Evolutionary conservation across 331 rosid species (phyloP), one percentile per base, ranked within the genome.

Genomic region (Erythrophleum ivorense): DNA sequence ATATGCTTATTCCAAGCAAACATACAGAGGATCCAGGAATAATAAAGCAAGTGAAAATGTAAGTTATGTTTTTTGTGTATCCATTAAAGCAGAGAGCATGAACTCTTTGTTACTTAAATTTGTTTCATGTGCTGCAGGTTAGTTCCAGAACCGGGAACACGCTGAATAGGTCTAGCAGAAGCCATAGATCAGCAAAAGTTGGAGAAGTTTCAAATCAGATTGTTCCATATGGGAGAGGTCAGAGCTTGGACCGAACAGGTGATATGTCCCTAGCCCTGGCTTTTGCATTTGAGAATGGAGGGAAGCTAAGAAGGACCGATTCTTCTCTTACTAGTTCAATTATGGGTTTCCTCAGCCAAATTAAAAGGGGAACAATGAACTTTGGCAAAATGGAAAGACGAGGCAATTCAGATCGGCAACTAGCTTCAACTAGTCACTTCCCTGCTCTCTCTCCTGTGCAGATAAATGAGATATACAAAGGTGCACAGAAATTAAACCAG

Each of bases 401-500:
- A 76, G 81, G 91, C 78, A 58, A 71, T 46, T 46, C 76, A 21
- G 90, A 78, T 59, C 79, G 85, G 84, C 86, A 83, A 73, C 72
- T 78, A 71, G 77, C 87, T 84, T 78, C 90, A 38, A 85, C 71
- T 57, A 88, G 78, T 71, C 80, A 81, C 63, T 91, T 87, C 63
- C 93, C 92, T 21, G 62, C 78, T 58, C 81, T 91, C 79, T 88
- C 97, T 16, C 88, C 82, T 60, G 48, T 86, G 78, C 97, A 90
- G 80, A 83, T 96, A 58, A 88, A 88, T 41, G 97, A 91, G 68
- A 96, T 96, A 87, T 88, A 97, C 24, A 93, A 85, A 89, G 99
- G 99, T 46, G 98, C 97, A 57, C 91, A 87, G 50, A 91, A 87
- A 81, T 81, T 96, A 77, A 96, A 96, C 83, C 97, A 91, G 89